Percentiles rank a stretch among this genome's conserved stretches.
These are phyloP conservation scores for Marasmius tenuissimus DNA, from an alignment of 1,284 basidiomycete genomes.

Conservation along the genomic window DNA sequence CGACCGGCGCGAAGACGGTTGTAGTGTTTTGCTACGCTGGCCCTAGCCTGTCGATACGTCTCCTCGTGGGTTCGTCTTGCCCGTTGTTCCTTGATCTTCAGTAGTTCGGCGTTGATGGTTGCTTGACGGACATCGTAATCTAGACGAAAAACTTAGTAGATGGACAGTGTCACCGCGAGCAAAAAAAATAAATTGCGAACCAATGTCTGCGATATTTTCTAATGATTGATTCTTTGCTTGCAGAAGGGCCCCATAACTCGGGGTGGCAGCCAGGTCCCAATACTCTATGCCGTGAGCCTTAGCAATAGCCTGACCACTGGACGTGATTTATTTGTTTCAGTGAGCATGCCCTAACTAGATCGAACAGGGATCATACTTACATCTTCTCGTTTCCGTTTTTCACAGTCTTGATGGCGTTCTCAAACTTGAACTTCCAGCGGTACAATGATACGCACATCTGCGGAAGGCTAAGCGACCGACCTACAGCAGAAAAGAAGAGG, in stretches of 20 bases:
- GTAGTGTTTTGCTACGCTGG: slow-evolving; percentile 32
- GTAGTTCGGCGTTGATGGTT: slow-evolving; percentile 32
- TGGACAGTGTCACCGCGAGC: background rate
- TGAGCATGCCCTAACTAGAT: background rate
- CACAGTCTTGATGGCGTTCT: background rate
- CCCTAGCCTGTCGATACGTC: slow-evolving; percentile 19
- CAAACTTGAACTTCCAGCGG: slow-evolving; percentile 31
- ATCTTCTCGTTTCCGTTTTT: slow-evolving; percentile 27
- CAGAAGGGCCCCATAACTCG: slow-evolving; percentile 34
- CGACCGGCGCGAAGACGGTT: slow-evolving; percentile 27
- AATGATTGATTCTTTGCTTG: slow-evolving; percentile 31
- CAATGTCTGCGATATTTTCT: slow-evolving; percentile 30
- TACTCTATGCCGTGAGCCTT: slow-evolving; percentile 36
- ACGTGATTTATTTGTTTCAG: background rate
- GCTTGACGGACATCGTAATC: slow-evolving; percentile 24
- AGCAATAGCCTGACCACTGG: slow-evolving; percentile 36
- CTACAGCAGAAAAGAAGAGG: background rate
- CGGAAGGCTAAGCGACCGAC: background rate
- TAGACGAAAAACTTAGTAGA: slow-evolving; percentile 12
- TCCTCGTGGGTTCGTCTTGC: slow-evolving; percentile 25
- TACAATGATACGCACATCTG: slow-evolving; percentile 35
- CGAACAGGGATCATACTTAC: slow-evolving; percentile 23
- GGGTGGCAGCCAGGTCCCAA: slow-evolving; percentile 34
- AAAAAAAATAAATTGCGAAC: slow-evolving; percentile 24
- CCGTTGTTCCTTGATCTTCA: slow-evolving; percentile 22